These are phyloP conservation scores for Botryotinia globosa DNA, from an alignment of 2,329 filamentous ascomycete species.

Conservation along the genomic window DNA sequence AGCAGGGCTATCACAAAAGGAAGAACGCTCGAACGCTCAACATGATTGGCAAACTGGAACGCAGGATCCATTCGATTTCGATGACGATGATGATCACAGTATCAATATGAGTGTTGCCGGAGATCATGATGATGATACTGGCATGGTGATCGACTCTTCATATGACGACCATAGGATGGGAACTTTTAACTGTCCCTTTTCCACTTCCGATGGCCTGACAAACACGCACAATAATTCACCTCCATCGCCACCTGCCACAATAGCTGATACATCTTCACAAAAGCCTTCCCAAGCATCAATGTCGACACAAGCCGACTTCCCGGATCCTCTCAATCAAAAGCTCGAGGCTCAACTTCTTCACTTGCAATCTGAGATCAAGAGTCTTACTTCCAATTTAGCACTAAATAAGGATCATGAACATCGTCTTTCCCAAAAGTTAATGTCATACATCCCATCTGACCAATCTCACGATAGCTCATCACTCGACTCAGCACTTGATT, in stretches of 20 bases:
- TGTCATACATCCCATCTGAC: slow-evolving; percentile 31
- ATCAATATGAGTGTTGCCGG: slow-evolving; percentile 39
- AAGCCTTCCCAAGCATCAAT: slow-evolving; percentile 23
- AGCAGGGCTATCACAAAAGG: slow-evolving; percentile 31
- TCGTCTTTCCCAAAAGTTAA: slow-evolving; percentile 34
- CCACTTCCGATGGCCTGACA: slow-evolving; percentile 28
- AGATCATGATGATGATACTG: slow-evolving; percentile 23
- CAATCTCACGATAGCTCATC: slow-evolving; percentile 31
- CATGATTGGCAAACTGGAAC: slow-evolving; percentile 52
- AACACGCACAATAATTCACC: slow-evolving; percentile 35
- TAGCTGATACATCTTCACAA: slow-evolving; percentile 35
- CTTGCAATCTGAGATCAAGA: slow-evolving; percentile 32
- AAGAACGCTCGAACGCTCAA: slow-evolving; percentile 27
- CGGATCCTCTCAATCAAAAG: slow-evolving; percentile 31
- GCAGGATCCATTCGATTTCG: slow-evolving; percentile 43
- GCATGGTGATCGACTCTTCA: slow-evolving; percentile 7
- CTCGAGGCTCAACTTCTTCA: slow-evolving; percentile 32
- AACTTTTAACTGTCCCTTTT: slow-evolving; percentile 20
- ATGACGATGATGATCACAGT: slow-evolving; percentile 29
- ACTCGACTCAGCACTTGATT: slow-evolving; percentile 37
- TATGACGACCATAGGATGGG: slow-evolving; percentile 2
- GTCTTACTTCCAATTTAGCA: slow-evolving; percentile 31
- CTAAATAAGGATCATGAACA: slow-evolving; percentile 32
- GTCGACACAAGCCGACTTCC: slow-evolving; percentile 29
- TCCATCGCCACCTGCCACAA: slow-evolving; percentile 36